Percentiles rank a stretch among this genome's conserved stretches.
Conservation (phyloP, 2,329 filamentous ascomycete species). For the Pseudocercospora musae region DNA sequence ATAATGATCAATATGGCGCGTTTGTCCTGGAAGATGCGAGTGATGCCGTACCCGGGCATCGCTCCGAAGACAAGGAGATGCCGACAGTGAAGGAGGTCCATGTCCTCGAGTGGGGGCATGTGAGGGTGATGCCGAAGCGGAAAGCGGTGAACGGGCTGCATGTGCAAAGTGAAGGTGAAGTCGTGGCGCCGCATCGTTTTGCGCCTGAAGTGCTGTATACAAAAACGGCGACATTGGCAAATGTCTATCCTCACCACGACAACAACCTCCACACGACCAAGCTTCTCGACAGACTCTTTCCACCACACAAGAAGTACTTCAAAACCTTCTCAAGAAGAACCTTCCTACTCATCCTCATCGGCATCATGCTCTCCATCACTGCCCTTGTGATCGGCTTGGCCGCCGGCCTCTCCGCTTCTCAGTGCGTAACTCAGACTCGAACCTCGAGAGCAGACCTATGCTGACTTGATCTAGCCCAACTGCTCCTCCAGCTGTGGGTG, state of each 20-base stretch:
- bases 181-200: neutral
- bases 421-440: neutral
- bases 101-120: constrained; percentile 25
- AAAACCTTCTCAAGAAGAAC: neutral
- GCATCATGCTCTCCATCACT: constrained; percentile 6
- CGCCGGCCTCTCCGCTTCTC: constrained; percentile 3
- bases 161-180: constrained; percentile 1
- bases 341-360: constrained; percentile 9
- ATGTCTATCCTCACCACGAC: neutral
- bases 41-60: neutral
- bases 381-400: constrained; percentile 10
- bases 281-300: constrained; percentile 6
- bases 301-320: constrained; percentile 12
- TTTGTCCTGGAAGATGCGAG: neutral
- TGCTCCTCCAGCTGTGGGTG: neutral
- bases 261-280: neutral
- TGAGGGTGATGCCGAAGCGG: constrained; percentile 9
- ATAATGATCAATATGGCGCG: neutral
- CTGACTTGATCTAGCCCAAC: neutral
- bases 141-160: neutral
- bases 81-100: constrained; percentile 16
- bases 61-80: neutral
- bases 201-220: neutral
- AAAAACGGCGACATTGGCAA: neutral
- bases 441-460: neutral